phyloP scores from a whole-genome alignment of 2,329 filamentous ascomycete species.

The Tricladium varicosporioides region DNA sequence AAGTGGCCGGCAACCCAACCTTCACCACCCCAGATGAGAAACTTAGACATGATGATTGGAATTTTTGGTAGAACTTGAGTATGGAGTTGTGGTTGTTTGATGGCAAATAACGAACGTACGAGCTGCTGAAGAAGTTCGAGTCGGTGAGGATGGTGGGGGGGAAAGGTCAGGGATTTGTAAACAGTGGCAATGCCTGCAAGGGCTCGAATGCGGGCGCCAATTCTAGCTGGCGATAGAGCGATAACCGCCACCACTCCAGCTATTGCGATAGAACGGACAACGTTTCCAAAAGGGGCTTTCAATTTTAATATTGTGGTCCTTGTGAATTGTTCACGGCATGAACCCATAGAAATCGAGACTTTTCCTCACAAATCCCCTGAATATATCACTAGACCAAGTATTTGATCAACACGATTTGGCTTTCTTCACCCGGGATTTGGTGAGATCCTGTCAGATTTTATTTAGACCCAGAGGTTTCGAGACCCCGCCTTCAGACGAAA shows the following conservation, averaged over 20 bases:
- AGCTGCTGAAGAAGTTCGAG: conserved; percentile 1
- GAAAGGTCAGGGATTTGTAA: conserved; percentile 10
- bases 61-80: neutral
- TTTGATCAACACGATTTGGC: neutral
- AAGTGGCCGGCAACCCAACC: conserved; percentile 65
- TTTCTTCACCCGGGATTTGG: neutral
- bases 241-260: neutral
- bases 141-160: conserved; percentile 12
- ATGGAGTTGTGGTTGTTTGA: conserved; percentile 4
- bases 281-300: neutral
- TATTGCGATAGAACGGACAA: neutral
- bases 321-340: neutral
- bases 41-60: conserved; percentile 33
- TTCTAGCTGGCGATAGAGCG: neutral
- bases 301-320: neutral
- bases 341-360: neutral
- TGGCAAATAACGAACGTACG: conserved; percentile 3
- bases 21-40: conserved; percentile 63
- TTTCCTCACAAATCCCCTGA: too few relatives aligned
- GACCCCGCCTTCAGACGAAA: neutral
- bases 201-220: conserved; percentile 2
- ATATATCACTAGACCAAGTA: neutral
- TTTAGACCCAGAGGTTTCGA: neutral
- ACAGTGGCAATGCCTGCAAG: conserved; percentile 10
- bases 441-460: neutral